These are phyloP conservation scores for Vanrija sp. DNA, from an alignment of 1,284 basidiomycete genomes.

Conservation along the genomic window DNA sequence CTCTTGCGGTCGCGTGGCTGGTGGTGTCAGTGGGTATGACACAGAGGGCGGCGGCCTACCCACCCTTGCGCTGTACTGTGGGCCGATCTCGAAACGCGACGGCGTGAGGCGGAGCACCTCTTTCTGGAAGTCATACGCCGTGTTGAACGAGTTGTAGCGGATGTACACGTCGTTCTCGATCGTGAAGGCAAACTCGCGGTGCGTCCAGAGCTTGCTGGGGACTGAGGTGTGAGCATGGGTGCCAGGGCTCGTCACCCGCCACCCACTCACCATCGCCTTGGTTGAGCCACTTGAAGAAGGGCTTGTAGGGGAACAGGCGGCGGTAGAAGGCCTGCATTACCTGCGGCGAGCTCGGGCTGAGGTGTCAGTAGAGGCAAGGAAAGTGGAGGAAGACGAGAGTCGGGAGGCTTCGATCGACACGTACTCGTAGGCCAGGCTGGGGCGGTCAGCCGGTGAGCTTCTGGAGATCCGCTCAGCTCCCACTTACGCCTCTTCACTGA, in stretches of 20 bases:
- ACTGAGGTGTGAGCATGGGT: conserved; percentile 31
- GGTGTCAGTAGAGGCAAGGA: background rate
- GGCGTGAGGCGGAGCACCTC: conserved; percentile 79
- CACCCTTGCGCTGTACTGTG: conserved; percentile 83
- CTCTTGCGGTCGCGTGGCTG: conserved; percentile 90
- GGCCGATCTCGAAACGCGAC: conserved; percentile 93
- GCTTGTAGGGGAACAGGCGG: conserved; percentile 89
- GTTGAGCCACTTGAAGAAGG: conserved; percentile 91
- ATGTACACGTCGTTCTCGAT: conserved; percentile 87
- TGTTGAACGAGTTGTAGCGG: conserved; percentile 87
- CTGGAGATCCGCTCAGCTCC: background rate
- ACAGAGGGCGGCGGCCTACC: conserved; percentile 34
- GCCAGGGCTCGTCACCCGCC: background rate
- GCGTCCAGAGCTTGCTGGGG: conserved; percentile 67
- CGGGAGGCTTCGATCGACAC: background rate
- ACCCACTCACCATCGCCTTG: conserved; percentile 62
- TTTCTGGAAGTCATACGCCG: conserved; percentile 84
- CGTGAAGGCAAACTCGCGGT: conserved; percentile 97
- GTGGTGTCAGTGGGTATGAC: background rate
- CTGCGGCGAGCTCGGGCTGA: conserved; percentile 54
- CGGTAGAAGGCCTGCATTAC: conserved; percentile 87
- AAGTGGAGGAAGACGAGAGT: background rate
- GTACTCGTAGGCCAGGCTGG: conserved; percentile 16
- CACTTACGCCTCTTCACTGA: background rate
- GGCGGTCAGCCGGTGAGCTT: background rate